Base-by-base conservation (phyloP, 768 basidiomycete species). In the Botryobasidium botryosum region DNA sequence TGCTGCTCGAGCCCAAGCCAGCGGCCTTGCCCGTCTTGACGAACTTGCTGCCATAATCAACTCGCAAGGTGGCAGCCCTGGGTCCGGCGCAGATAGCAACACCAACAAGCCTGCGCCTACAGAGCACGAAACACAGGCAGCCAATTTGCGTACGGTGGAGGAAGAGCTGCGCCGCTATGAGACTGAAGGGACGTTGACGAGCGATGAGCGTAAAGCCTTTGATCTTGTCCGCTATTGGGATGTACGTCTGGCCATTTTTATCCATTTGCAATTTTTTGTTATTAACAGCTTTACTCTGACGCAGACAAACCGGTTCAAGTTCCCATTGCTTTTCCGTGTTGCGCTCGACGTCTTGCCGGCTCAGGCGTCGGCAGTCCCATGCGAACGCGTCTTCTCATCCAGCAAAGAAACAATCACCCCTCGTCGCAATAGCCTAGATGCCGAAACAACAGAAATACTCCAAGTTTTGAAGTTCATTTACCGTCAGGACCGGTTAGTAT, bases 341-440 rank as follows among this genome's bases (percentile, higher is more conserved):
- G 56, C 47, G 5, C 27, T 55, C 17, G 49, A 55, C 38, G 32
- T 46, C 29, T 42, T 56, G 25, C 55, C 47, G 2, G 43, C 44
- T 25, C 55, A 55, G 45, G 55, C 52, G 21, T 55, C 55, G 4
- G 24, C 55, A 10, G 52, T 56, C 6, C 54, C 55, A 8, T 53
- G 52, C 21, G 47, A 56, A 38, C 46, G 42, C 6, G 46, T 56
- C 10, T 54, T 56, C 35, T 54, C 51, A 5, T 56, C 53, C 3
- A 45, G 46, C 38, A 52, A 51, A 36, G 44, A 51, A 25, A 54
- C 48, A 6, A 37, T 43, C 41, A 46, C 10, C 32, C 17, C 2
- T 42, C 15, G 2, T 45, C 50, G 2, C 31, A 5, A 32, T 27
- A 26, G 18, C 25, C 24, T 31, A 40, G 17, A 23, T 26, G 46